A percentile compares a stretch with the other conserved stretches of the same genome.
phyloP scores from a whole-genome alignment of 441 rosid genomes.

The Pelargonium myrrhifolium region DNA sequence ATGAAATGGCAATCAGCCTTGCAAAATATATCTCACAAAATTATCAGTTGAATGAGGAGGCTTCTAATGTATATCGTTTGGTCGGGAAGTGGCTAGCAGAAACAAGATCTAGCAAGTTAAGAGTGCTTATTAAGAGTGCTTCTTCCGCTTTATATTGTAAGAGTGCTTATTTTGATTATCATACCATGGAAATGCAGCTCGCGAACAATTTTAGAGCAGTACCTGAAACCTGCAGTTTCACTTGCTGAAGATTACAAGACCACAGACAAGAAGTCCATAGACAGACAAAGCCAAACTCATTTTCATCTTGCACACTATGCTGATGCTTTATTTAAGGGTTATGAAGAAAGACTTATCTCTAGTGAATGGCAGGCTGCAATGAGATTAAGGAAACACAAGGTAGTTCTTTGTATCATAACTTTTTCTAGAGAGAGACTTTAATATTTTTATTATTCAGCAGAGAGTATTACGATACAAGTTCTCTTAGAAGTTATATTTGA shows the following conservation, averaged over 20 bases:
- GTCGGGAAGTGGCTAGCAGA: conserved; percentile 98
- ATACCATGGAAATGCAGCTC: conserved; percentile 52
- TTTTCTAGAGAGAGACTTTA: background rate
- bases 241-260: conserved; percentile 54
- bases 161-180: conserved; percentile 19
- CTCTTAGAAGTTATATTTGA: conserved; percentile 7
- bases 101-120: conserved; percentile 96
- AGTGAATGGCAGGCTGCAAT: conserved; percentile 97
- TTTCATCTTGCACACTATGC: conserved; percentile 96
- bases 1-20: conserved; percentile 92
- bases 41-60: conserved; percentile 53
- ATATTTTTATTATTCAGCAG: background rate
- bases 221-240: conserved; percentile 88
- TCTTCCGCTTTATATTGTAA: conserved; percentile 15
- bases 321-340: conserved; percentile 81
- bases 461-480: conserved; percentile 8
- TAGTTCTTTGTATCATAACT: conserved; percentile 16
- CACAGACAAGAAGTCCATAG: conserved; percentile 54
- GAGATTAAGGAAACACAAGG: conserved; percentile 92
- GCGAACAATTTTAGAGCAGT: conserved; percentile 85
- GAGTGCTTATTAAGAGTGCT: conserved; percentile 16
- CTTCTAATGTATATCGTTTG: conserved; percentile 75
- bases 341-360: conserved; percentile 87
- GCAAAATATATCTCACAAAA: conserved; percentile 72
- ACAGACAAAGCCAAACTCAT: conserved; percentile 76